Conservation (phyloP, 495 filamentous ascomycete species). For the Tuber microsphaerosporum region DNA sequence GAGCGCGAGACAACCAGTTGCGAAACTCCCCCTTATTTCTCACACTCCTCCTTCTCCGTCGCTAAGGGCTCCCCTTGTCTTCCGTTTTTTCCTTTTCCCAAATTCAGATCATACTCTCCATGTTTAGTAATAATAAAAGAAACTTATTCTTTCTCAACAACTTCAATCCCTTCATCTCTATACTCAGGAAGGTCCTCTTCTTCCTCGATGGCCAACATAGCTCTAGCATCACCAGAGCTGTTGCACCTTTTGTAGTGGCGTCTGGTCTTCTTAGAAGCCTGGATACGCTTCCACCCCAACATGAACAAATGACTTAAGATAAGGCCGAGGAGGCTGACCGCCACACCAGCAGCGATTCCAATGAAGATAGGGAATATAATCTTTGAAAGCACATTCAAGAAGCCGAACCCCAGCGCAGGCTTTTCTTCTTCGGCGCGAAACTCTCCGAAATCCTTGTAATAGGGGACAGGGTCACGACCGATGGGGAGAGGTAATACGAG, state of each 20-base stretch:
- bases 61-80: background rate
- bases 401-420: background rate
- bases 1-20: background rate
- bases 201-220: slow-evolving; percentile 16
- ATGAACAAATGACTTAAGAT: slow-evolving; percentile 17
- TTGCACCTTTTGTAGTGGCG: background rate
- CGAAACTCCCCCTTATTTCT: background rate
- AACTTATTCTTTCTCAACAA: slow-evolving; percentile 28
- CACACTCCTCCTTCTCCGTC: background rate
- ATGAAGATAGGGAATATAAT: slow-evolving; percentile 28
- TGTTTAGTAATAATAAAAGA: background rate
- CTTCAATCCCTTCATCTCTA: slow-evolving; percentile 19
- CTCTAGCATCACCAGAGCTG: slow-evolving; percentile 16
- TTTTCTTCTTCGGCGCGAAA: background rate
- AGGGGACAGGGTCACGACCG: background rate
- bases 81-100: background rate
- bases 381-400: background rate
- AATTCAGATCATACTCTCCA: background rate
- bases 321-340: slow-evolving; percentile 18
- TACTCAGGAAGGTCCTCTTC: slow-evolving; percentile 20
- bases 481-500: background rate
- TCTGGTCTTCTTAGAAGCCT: background rate
- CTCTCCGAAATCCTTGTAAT: background rate
- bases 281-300: slow-evolving; percentile 12
- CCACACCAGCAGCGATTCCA: slow-evolving; percentile 24